phyloP scores from a whole-genome alignment of 1,284 basidiomycete species.

The Ustilago cynodontis region DNA sequence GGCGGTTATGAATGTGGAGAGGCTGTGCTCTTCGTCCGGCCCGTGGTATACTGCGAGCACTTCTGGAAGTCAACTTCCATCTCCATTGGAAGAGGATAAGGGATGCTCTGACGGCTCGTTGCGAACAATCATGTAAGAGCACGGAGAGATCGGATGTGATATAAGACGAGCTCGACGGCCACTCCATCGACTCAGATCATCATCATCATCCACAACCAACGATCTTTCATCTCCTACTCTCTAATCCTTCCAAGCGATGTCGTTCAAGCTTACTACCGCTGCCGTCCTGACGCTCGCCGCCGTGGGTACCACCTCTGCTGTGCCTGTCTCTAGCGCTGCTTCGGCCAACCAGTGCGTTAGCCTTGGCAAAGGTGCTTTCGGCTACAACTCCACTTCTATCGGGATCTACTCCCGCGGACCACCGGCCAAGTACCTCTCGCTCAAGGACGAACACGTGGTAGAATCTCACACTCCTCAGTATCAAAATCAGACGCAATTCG shows the following conservation, averaged over 20 bases:
- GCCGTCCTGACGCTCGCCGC: not conserved
- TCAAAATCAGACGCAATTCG: constrained; percentile 12
- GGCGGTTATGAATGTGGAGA: not conserved
- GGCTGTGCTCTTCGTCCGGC: no score
- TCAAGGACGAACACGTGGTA: not conserved
- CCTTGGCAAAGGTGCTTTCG: constrained; percentile 21
- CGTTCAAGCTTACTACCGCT: constrained; percentile 5
- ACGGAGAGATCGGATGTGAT: not conserved
- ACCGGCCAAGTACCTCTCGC: constrained; percentile 6
- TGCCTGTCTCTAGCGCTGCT: constrained; percentile 3
- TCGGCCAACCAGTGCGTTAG: constrained; percentile 6
- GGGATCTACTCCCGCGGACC: constrained; percentile 3
- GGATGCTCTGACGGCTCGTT: no score
- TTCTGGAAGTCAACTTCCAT: no score
- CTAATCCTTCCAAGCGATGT: constrained; percentile 1
- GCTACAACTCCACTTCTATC: constrained; percentile 20
- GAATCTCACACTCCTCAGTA: not conserved
- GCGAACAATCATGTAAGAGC: not conserved
- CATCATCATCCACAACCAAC: constrained; percentile 5
- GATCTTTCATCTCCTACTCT: not conserved
- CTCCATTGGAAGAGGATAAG: no score
- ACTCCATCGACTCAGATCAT: no score
- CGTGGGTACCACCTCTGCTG: not conserved
- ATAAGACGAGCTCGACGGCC: not conserved
- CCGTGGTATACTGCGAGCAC: no score